Evolutionary conservation across 1,284 basidiomycete genomes (phyloP).

Genomic region (Ustilago tritici): DNA sequence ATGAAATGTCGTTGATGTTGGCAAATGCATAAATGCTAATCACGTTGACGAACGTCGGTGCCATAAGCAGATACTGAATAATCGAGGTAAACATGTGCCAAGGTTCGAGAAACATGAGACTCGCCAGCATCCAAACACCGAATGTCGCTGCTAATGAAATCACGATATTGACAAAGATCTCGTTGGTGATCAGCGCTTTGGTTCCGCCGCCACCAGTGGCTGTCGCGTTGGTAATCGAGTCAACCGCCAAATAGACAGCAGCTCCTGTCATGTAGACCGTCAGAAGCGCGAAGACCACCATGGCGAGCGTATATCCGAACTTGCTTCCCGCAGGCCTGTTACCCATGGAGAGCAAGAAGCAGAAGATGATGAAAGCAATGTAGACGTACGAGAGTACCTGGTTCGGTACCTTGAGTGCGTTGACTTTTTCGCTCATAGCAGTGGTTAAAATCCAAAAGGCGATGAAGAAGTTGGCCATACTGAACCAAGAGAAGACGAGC

Average conservation of each 20-base stretch:
- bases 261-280: constrained; percentile 66
- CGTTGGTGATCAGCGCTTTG: constrained; percentile 47
- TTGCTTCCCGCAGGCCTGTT: constrained; percentile 67
- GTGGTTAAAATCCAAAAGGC: constrained; percentile 65
- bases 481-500: constrained; percentile 67
- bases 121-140: constrained; percentile 65
- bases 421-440: constrained; percentile 54
- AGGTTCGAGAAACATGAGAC: constrained; percentile 66
- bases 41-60: constrained; percentile 67
- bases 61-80: constrained; percentile 66
- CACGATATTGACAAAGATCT: constrained; percentile 65
- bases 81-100: constrained; percentile 68
- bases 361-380: constrained; percentile 67
- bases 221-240: constrained; percentile 53
- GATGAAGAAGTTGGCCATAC: constrained; percentile 63
- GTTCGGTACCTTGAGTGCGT: constrained; percentile 60
- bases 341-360: constrained; percentile 68
- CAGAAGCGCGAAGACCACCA: constrained; percentile 65
- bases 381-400: constrained; percentile 67
- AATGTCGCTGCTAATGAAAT: constrained; percentile 66
- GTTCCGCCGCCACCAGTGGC: constrained; percentile 32
- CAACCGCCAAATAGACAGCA: constrained; percentile 62
- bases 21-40: constrained; percentile 69
- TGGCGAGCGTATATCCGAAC: constrained; percentile 61
- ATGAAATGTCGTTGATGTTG: constrained; percentile 66